Percentiles rank a stretch among this genome's conserved stretches.
Conservation (phyloP, 2,329 filamentous ascomycete genomes). For the Elsinoe fawcettii region DNA sequence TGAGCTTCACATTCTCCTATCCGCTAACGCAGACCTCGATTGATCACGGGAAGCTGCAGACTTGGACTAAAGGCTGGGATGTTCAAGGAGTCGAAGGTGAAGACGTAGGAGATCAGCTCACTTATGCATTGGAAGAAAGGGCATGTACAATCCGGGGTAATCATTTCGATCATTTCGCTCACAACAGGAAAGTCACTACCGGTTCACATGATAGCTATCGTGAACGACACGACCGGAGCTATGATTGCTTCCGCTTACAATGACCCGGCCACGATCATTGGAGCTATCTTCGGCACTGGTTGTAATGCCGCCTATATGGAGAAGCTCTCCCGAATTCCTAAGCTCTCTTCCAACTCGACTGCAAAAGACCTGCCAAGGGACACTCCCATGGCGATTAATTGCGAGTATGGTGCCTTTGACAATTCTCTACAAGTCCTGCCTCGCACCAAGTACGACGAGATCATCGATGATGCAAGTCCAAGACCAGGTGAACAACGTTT, state of each 20-base stretch:
- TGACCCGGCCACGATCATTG: constrained; percentile 74
- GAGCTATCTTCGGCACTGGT: constrained; percentile 88
- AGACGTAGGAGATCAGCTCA: constrained; percentile 84
- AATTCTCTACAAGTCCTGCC: constrained; percentile 88
- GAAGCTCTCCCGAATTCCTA: constrained; percentile 69
- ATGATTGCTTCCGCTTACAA: constrained; percentile 86
- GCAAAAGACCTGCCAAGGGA: constrained; percentile 69
- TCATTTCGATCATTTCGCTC: neutral
- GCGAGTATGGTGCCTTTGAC: constrained; percentile 95
- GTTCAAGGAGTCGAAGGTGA: constrained; percentile 85
- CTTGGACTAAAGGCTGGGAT: constrained; percentile 97
- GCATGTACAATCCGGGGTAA: constrained; percentile 36
- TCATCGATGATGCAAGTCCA: constrained; percentile 84
- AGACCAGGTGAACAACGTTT: constrained; percentile 91
- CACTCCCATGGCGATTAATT: constrained; percentile 91
- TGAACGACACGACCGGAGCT: constrained; percentile 91
- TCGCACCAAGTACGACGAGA: constrained; percentile 74
- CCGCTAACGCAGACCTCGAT: constrained; percentile 90
- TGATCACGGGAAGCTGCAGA: constrained; percentile 83
- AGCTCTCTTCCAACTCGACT: constrained; percentile 50
- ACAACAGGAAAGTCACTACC: constrained; percentile 57
- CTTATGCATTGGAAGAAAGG: constrained; percentile 65
- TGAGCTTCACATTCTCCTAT: constrained; percentile 96
- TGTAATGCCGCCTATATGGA: constrained; percentile 96
- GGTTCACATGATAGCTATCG: constrained; percentile 74